phyloP scores from a whole-genome alignment of 2,329 filamentous ascomycete genomes.

The Xylariaceae sp. region DNA sequence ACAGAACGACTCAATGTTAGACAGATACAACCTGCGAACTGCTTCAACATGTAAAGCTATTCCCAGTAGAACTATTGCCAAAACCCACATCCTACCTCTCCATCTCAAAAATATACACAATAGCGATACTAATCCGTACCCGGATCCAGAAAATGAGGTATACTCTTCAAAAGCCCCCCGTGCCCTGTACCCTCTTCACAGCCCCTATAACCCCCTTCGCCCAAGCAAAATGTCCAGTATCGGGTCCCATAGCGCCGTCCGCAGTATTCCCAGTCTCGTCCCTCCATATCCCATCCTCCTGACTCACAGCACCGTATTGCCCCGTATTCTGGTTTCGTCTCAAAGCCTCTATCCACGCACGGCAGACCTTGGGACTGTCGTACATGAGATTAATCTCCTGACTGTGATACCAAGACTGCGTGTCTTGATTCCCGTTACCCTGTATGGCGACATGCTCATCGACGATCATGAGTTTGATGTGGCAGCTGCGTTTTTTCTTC shows the following conservation, averaged over 20 bases:
- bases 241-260: conserved; percentile 46
- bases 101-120: too few species aligned
- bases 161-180: conserved; percentile 24
- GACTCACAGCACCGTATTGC: conserved; percentile 49
- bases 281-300: conserved; percentile 59
- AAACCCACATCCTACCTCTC: too few species aligned
- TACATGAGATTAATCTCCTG: conserved; percentile 77
- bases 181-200: conserved; percentile 26
- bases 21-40: too few species aligned
- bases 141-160: background rate
- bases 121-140: too few species aligned
- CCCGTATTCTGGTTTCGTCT: conserved; percentile 65
- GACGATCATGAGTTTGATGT: conserved; percentile 73
- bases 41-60: too few species aligned
- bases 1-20: too few species aligned
- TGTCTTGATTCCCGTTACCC: conserved; percentile 77
- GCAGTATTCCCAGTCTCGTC: conserved; percentile 44
- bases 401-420: conserved; percentile 73
- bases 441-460: conserved; percentile 66
- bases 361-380: conserved; percentile 59
- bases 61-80: too few species aligned
- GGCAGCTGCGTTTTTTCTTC: conserved; percentile 64
- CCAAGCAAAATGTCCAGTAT: conserved; percentile 39
- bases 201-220: conserved; percentile 25
- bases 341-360: conserved; percentile 58